phyloP scores from a whole-genome alignment of 768 basidiomycete genomes.

The Psilocybe tampanensis region DNA sequence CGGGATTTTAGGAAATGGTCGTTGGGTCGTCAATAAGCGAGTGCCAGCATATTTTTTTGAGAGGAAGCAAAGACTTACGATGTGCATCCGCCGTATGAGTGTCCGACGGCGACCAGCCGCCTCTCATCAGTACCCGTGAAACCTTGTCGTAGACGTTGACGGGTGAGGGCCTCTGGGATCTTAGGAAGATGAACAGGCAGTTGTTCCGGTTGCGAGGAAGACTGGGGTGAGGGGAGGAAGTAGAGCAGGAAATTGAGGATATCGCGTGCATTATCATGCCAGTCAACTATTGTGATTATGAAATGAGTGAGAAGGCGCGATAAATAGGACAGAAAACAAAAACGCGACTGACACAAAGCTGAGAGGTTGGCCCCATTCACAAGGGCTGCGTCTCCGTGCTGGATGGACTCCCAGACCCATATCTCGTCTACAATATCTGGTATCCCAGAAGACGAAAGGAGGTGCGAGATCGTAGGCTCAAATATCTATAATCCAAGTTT shows the following conservation, averaged over 20 bases:
- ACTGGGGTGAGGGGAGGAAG: constrained; percentile 56
- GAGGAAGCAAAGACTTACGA: constrained; percentile 48
- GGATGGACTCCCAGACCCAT: constrained; percentile 83
- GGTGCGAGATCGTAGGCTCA: constrained; percentile 63
- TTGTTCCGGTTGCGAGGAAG: constrained; percentile 14
- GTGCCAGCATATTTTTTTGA: no score
- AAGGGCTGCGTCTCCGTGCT: constrained; percentile 84
- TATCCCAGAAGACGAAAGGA: constrained; percentile 50
- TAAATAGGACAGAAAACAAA: background rate
- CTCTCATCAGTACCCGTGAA: constrained; percentile 39
- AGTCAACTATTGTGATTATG: constrained; percentile 56
- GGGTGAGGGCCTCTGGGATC: constrained; percentile 43
- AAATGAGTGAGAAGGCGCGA: background rate
- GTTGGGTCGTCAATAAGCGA: no score
- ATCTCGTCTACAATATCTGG: constrained; percentile 57
- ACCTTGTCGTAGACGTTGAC: constrained; percentile 46
- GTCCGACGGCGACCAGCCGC: constrained; percentile 72
- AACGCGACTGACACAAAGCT: constrained; percentile 52
- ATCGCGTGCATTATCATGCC: constrained; percentile 79
- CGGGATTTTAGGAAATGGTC: no score
- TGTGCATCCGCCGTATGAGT: constrained; percentile 84
- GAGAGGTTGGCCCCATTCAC: constrained; percentile 63
- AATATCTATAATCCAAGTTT: constrained; percentile 56
- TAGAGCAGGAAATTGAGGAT: constrained; percentile 72
- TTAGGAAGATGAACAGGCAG: constrained; percentile 59